Conservation (phyloP, 257 asterid species). For the Coffea canephora region DNA sequence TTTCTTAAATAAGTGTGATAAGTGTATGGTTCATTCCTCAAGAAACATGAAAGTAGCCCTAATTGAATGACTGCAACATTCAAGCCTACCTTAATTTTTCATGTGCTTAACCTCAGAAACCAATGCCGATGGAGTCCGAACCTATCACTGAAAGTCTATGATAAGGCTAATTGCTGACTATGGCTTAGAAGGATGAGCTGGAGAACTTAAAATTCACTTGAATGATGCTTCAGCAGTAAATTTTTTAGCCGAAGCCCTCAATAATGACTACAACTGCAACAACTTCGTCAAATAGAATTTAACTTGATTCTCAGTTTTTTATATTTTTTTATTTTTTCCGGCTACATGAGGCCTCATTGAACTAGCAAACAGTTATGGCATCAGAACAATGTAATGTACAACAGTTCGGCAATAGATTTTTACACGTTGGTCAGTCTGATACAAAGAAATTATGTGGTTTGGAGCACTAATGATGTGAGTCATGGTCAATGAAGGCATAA, state of each 20-base stretch:
- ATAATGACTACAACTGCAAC: neutral
- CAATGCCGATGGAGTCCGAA: neutral
- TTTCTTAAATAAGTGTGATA: neutral
- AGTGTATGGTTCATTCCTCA: neutral
- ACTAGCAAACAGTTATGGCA: neutral
- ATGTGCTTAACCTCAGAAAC: neutral
- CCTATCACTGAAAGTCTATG: neutral
- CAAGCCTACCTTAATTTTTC: neutral
- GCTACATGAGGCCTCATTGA: neutral
- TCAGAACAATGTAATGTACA: neutral
- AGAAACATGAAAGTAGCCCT: neutral
- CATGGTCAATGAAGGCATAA: neutral
- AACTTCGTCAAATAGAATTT: neutral
- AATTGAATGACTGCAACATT: neutral
- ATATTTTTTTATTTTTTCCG: no score
- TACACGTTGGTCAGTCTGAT: neutral
- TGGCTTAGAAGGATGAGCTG: neutral
- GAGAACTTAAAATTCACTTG: neutral
- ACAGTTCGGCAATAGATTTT: neutral
- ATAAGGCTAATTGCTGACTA: neutral
- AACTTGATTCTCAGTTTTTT: neutral
- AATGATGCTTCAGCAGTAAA: neutral
- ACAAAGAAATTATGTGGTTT: neutral
- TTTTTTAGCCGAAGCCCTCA: neutral
- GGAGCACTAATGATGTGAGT: neutral